These are phyloP conservation scores for Eimeria acervulina DNA, from an alignment of 169 alveolate genomes.

Conservation along the genomic window DNA sequence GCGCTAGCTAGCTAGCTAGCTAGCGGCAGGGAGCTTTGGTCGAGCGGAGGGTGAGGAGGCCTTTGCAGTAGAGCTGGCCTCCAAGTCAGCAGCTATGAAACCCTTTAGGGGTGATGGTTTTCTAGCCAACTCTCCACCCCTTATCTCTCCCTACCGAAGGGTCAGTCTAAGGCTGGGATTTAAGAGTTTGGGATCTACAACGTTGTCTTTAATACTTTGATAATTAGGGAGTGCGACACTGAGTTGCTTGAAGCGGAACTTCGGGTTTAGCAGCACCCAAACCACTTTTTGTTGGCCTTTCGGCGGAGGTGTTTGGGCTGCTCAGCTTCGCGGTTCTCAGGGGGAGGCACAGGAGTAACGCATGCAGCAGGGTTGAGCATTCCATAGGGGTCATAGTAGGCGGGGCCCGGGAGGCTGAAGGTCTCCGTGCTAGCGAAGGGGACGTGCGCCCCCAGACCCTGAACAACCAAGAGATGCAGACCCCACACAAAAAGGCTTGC, in stretches of 20 bases:
- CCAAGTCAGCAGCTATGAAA: not conserved
- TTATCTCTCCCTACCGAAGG: not conserved
- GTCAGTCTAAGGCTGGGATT: not conserved
- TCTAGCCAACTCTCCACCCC: not conserved
- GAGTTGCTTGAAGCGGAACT: not conserved
- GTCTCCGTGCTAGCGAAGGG: slow-evolving; percentile 13
- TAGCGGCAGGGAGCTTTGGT: not conserved
- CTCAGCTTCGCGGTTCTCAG: slow-evolving; percentile 45
- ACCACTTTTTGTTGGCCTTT: slow-evolving; percentile 67
- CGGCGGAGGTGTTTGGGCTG: slow-evolving; percentile 67
- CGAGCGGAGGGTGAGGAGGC: not conserved
- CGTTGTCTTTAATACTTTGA: not conserved
- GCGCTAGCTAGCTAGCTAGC: slow-evolving; percentile 18
- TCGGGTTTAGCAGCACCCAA: slow-evolving; percentile 55
- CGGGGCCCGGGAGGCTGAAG: slow-evolving; percentile 72
- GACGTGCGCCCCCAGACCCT: slow-evolving; percentile 49
- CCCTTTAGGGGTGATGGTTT: not conserved
- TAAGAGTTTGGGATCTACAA: not conserved
- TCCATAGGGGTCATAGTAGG: slow-evolving; percentile 83
- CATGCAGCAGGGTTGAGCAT: slow-evolving; percentile 84
- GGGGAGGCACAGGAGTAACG: slow-evolving; percentile 61
- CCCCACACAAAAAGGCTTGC: not conserved
- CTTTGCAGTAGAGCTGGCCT: not conserved
- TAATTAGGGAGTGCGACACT: not conserved
- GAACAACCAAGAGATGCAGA: not conserved